phyloP scores from a whole-genome alignment of 2,329 filamentous ascomycete species.

The Paracoccidioides lutzii region DNA sequence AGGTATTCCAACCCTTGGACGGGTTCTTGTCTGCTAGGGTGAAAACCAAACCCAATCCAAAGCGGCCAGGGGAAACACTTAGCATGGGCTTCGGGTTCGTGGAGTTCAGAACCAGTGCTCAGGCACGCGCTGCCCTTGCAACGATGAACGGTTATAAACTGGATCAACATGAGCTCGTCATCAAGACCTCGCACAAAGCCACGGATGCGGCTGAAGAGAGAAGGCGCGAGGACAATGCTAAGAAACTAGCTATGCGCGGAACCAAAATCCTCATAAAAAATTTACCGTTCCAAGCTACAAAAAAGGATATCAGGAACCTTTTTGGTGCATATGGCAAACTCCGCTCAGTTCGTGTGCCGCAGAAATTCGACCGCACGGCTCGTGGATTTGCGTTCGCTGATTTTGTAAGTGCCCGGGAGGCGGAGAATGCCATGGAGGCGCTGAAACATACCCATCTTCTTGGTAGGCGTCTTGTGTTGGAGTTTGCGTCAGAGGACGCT shows the following conservation, averaged over 20 bases:
- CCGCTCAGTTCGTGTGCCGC: conserved; percentile 80
- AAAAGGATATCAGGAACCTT: conserved; percentile 77
- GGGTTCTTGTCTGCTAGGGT: conserved; percentile 83
- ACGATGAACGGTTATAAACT: conserved; percentile 82
- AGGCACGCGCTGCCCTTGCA: conserved; percentile 65
- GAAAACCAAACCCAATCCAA: conserved; percentile 88
- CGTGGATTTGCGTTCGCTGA: conserved; percentile 96
- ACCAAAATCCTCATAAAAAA: conserved; percentile 99
- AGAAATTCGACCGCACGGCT: conserved; percentile 80
- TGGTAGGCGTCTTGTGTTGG: conserved; percentile 75
- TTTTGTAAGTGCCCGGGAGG: conserved; percentile 83
- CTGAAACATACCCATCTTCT: conserved; percentile 87
- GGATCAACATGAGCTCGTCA: conserved; percentile 73
- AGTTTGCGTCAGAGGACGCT: conserved; percentile 79
- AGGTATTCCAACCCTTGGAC: conserved; percentile 66
- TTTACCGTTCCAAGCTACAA: conserved; percentile 85
- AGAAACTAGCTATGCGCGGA: conserved; percentile 60
- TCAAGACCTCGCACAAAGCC: conserved; percentile 78
- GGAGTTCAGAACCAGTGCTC: conserved; percentile 65
- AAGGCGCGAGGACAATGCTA: conserved; percentile 66
- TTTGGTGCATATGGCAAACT: conserved; percentile 87
- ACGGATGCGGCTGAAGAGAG: conserved; percentile 79
- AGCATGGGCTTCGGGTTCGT: conserved; percentile 98
- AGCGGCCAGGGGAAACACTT: conserved; percentile 71
- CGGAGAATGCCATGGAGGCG: conserved; percentile 78